Percentiles rank a stretch among this genome's conserved stretches.
Evolutionary conservation across 495 filamentous ascomycete genomes (phyloP).

Genomic region (Cenococcum geophilum): DNA sequence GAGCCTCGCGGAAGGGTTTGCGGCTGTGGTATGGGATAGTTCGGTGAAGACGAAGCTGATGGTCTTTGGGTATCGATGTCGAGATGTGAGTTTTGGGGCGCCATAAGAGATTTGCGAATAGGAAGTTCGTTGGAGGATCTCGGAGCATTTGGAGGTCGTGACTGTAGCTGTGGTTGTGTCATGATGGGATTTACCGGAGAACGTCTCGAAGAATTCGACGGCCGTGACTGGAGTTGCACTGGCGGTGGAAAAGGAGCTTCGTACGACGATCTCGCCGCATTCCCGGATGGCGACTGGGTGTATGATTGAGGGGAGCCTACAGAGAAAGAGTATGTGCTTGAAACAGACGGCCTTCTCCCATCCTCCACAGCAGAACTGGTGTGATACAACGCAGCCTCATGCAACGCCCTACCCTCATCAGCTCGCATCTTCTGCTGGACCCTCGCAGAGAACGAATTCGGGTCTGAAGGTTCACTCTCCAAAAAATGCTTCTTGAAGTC

Average conservation of each 20-base stretch:
- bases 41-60: neutral
- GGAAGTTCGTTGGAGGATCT: neutral
- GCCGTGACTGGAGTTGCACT: conserved; percentile 33
- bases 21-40: neutral
- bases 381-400: conserved; percentile 26
- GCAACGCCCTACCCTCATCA: conserved; percentile 65
- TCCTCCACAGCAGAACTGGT: neutral
- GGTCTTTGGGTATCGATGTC: neutral
- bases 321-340: conserved; percentile 17
- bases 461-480: conserved; percentile 21
- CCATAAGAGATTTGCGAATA: neutral
- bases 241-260: conserved; percentile 6
- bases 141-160: neutral
- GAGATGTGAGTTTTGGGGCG: neutral
- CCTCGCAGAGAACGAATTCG: conserved; percentile 46
- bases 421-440: conserved; percentile 65
- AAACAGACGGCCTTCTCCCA: conserved; percentile 16
- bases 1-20: neutral
- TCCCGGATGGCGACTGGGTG: neutral
- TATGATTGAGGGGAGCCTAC: conserved; percentile 12
- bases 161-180: conserved; percentile 28
- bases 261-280: neutral
- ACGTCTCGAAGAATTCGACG: conserved; percentile 29
- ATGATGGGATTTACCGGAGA: conserved; percentile 18
- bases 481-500: conserved; percentile 22